Evolutionary conservation across 345 rosid genomes (phyloP).

Genomic region (Salix brachista): DNA sequence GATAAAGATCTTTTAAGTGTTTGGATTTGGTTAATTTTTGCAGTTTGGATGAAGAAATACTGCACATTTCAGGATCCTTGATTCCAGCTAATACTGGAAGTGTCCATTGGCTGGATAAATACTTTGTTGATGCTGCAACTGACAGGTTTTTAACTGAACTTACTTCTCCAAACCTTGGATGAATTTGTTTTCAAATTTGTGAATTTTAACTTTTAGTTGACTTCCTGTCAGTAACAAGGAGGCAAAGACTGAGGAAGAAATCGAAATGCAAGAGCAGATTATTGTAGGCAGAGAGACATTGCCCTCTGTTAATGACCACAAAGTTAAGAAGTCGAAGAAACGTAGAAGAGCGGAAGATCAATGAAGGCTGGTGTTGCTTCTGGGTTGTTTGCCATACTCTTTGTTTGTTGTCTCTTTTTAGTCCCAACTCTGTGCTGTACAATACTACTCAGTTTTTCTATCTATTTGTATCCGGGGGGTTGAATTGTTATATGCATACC

Average conservation of each 20-base stretch:
- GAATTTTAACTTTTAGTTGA: neutral
- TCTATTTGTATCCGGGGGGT: neutral
- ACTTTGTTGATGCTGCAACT: conserved; percentile 19
- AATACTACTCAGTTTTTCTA: too few species aligned
- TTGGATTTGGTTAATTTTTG: conserved; percentile 23
- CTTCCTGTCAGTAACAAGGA: conserved; percentile 35
- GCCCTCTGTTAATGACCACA: conserved; percentile 9
- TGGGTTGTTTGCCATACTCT: neutral
- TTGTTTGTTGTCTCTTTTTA: neutral
- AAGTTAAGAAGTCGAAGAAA: conserved; percentile 37
- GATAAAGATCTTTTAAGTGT: neutral
- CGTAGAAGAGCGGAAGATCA: conserved; percentile 20
- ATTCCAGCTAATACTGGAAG: conserved; percentile 55
- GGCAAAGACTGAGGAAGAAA: conserved; percentile 29
- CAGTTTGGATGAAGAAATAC: conserved; percentile 73
- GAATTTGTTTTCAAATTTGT: neutral
- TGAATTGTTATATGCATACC: neutral
- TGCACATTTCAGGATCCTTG: conserved; percentile 68
- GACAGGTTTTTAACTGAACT: conserved; percentile 17
- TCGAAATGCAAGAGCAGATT: conserved; percentile 16
- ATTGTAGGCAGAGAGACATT: conserved; percentile 4
- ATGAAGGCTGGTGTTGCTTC: conserved; percentile 8
- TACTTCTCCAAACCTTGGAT: neutral
- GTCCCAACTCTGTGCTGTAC: neutral
- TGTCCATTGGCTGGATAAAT: conserved; percentile 52